Conservation (phyloP, 495 filamentous ascomycete species). For the Penicillium lagena region DNA sequence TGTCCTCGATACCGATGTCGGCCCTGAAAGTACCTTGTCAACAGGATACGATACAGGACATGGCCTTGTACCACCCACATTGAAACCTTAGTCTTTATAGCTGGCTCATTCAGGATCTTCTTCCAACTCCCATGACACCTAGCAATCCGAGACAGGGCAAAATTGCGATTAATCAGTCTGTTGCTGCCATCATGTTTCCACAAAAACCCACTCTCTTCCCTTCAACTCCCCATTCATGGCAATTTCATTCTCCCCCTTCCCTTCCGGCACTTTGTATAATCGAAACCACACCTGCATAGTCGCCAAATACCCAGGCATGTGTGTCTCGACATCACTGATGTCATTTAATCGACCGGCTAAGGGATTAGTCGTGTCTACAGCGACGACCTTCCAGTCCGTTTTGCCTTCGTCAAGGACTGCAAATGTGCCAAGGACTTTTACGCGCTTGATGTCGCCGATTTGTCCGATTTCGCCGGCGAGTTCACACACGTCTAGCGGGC, state of each 20-base stretch:
- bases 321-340: constrained; percentile 86
- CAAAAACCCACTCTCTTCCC: constrained; percentile 8
- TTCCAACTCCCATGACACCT: not conserved
- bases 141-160: not conserved
- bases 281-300: constrained; percentile 95
- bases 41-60: no score
- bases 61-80: not conserved
- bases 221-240: constrained; percentile 4
- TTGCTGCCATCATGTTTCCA: no score
- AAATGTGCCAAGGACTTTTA: constrained; percentile 90
- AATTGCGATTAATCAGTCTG: not conserved
- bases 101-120: not conserved
- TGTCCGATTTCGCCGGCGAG: constrained; percentile 82
- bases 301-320: constrained; percentile 76
- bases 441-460: constrained; percentile 78
- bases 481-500: constrained; percentile 88
- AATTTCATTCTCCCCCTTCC: not conserved
- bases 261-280: constrained; percentile 68
- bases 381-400: constrained; percentile 94
- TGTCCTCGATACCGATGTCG: not conserved
- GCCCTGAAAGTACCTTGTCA: not conserved
- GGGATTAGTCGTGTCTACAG: constrained; percentile 84
- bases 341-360: constrained; percentile 81
- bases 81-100: not conserved
- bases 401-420: constrained; percentile 86